A percentile compares a stretch with the other conserved stretches of the same genome.
Evolutionary conservation across 1,284 basidiomycete species (phyloP).

Genomic region (Puccinia hordei): DNA sequence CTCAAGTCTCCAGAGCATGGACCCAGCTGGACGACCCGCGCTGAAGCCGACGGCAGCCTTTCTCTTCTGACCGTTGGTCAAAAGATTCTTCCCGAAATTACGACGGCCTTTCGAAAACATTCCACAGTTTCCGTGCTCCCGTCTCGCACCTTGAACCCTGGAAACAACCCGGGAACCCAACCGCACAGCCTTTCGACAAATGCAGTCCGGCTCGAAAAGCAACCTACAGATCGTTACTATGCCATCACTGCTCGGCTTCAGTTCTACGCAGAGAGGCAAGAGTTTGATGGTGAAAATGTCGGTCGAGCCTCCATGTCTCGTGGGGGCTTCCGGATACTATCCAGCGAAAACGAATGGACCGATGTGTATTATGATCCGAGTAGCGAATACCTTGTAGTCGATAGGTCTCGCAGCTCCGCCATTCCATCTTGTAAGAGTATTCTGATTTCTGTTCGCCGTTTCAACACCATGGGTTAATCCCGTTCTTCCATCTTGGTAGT

Average conservation of each 20-base stretch:
- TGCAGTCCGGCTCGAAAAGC: slow-evolving; percentile 43
- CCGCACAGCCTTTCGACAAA: slow-evolving; percentile 51
- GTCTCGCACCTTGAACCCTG: slow-evolving; percentile 24
- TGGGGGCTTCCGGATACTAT: slow-evolving; percentile 53
- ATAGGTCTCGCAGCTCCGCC: slow-evolving; percentile 51
- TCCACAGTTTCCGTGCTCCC: slow-evolving; percentile 50
- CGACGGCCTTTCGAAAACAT: slow-evolving; percentile 51
- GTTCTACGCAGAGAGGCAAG: background rate
- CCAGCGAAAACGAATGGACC: slow-evolving; percentile 54
- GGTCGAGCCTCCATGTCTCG: slow-evolving; percentile 19
- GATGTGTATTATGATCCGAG: slow-evolving; percentile 53
- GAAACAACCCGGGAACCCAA: background rate
- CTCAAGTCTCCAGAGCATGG: slow-evolving; percentile 49
- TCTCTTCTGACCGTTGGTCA: slow-evolving; percentile 54
- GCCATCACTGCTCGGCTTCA: slow-evolving; percentile 49
- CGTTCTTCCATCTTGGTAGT: slow-evolving; percentile 31
- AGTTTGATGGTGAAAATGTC: background rate
- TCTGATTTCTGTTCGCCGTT: background rate
- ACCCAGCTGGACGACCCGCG: slow-evolving; percentile 52
- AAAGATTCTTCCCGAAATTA: slow-evolving; percentile 54
- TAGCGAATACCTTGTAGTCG: slow-evolving; percentile 52
- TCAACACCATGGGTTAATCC: background rate
- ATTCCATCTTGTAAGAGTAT: slow-evolving; percentile 52
- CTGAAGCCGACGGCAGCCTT: slow-evolving; percentile 52
- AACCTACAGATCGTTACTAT: slow-evolving; percentile 41